Evolutionary conservation across 176 grass and related monocot species (phyloP).

Genomic region (Oryza longistaminata): DNA sequence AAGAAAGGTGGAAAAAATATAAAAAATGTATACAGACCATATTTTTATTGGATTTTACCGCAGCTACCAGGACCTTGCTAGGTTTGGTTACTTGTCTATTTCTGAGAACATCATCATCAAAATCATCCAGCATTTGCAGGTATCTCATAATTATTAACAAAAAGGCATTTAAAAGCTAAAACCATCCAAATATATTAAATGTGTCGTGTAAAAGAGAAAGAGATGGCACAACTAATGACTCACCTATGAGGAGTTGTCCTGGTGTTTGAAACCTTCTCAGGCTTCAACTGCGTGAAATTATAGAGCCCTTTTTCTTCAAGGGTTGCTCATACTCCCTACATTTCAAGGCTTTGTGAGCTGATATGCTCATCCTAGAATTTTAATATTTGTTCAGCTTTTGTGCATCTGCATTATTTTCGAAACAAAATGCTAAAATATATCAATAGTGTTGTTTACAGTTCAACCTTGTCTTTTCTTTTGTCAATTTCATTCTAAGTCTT

Average conservation of each 20-base stretch:
- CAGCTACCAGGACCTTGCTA: too few species aligned
- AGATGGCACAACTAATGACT: neutral
- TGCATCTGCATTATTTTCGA: constrained; percentile 2
- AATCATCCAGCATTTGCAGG: constrained; percentile 22
- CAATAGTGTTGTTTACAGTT: neutral
- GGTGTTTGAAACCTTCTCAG: constrained; percentile 45
- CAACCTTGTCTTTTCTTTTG: constrained; percentile 55
- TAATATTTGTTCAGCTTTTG: constrained; percentile 28
- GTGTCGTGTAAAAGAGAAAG: neutral
- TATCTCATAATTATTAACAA: constrained; percentile 44
- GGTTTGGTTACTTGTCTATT: too few species aligned
- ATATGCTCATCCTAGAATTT: constrained; percentile 53
- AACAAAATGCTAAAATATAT: constrained; percentile 22
- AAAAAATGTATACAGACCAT: too few species aligned
- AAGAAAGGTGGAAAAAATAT: too few species aligned
- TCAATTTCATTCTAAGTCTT: constrained; percentile 36
- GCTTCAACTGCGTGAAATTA: constrained; percentile 50
- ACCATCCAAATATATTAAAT: constrained; percentile 21
- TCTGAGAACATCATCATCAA: too few species aligned
- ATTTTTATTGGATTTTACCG: too few species aligned
- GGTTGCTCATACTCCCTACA: constrained; percentile 81
- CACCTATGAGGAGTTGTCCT: constrained; percentile 58
- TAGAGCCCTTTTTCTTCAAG: constrained; percentile 89
- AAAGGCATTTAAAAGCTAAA: constrained; percentile 15
- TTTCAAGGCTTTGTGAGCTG: constrained; percentile 68